Evolutionary conservation across 345 rosid species (phyloP), one percentile per base, ranked within the genome.

Genomic region (Zanthoxylum bungeanum): DNA sequence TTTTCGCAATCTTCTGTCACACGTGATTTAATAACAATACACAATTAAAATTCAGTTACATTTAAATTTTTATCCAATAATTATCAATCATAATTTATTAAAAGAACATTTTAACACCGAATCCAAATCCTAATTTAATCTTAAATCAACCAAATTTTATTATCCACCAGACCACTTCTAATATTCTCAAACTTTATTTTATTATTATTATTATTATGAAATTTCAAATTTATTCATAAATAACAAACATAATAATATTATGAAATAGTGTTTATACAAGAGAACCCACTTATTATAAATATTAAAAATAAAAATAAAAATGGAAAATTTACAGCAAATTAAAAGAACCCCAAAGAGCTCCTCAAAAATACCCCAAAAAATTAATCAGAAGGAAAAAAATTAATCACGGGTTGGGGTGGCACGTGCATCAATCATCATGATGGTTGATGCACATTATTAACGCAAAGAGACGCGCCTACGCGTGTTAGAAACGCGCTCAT

Each of bases 401-500:
- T 11, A 71, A 42, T 42, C 47, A 2, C n/a, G 0, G 46, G 4
- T 3, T 4, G 36, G 40, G 60, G 60, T 40, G 51, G 60, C 50
- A 34, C 4, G 9, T 9, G 22, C 34, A 53, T 65, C 11, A 44
- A 44, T 44, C 49, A 16, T 44, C 19, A 2, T 12, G 49, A 44
- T 14, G 47, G 5, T 14, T 0, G 21, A 47, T 2, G 55, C 19
- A 42, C 72, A 59, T 77, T 84, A 59, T 77, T 84, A 86, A 33
- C 80, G 78, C 49, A 73, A 24, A 5, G 90, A 80, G 76, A 92
- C 88, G 79, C 91, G 93, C 46, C 74, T 69, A 50, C 80, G 77
- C 76, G 93, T 77, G 68, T 19, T 1, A 0, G 53, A 72, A 50
- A 84, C 86, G 87, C 84, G 76, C 77, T 73, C 77, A 0, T 76